Conservation (phyloP, 345 rosid species). For the Acer campestre region DNA sequence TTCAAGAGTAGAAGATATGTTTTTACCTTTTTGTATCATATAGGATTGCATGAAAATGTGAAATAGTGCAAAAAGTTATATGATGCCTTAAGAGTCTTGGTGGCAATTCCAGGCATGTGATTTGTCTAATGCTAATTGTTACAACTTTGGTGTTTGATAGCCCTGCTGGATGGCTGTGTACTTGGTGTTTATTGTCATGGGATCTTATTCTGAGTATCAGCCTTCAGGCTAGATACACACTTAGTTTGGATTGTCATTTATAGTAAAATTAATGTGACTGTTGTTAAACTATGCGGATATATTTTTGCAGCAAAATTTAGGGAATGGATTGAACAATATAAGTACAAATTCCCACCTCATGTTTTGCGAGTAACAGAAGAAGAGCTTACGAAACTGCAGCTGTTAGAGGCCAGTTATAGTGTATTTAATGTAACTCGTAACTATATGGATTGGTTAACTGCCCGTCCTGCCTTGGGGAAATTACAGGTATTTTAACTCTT, state of each 20-base stretch:
- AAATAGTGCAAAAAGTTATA: background rate
- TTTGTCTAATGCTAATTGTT: background rate
- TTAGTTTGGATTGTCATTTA: background rate
- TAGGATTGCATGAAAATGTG: background rate
- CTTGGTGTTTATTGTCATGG: background rate
- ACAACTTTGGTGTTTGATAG: background rate
- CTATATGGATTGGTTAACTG: slow-evolving; percentile 96
- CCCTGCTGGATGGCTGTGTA: no score
- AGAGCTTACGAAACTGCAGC: slow-evolving; percentile 95
- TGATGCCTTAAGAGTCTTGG: background rate
- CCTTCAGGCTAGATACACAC: background rate
- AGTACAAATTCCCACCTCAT: slow-evolving; percentile 82
- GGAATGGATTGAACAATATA: slow-evolving; percentile 87
- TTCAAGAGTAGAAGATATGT: background rate
- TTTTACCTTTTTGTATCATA: background rate
- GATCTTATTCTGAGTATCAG: background rate
- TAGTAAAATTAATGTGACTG: background rate
- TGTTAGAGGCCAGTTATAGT: slow-evolving; percentile 98
- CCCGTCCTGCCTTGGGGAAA: slow-evolving; percentile 87
- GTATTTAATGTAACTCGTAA: slow-evolving; percentile 99
- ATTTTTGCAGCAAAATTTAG: slow-evolving; percentile 79
- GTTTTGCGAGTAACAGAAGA: slow-evolving; percentile 95
- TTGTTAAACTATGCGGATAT: slow-evolving; percentile 11
- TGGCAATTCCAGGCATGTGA: background rate
- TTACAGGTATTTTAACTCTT: slow-evolving; percentile 63